Conservation (phyloP, 2,329 filamentous ascomycete genomes). For the Sclerotinia glacialis region DNA sequence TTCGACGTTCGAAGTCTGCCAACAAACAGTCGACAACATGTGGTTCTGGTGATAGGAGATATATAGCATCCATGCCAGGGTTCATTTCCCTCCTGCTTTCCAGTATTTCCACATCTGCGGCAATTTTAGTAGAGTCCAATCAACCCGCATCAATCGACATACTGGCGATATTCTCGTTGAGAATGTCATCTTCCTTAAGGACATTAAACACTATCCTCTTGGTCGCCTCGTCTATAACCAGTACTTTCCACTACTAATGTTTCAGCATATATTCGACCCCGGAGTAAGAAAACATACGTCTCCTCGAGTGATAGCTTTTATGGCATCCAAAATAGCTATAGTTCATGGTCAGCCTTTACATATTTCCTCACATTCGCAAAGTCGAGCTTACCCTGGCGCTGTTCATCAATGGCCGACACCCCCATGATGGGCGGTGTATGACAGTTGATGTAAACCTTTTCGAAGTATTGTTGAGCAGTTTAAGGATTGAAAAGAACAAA, state of each 20-base stretch:
- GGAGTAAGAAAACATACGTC: conserved; percentile 57
- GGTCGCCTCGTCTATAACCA: conserved; percentile 82
- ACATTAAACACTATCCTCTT: conserved; percentile 87
- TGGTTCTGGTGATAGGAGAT: conserved; percentile 79
- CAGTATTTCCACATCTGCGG: conserved; percentile 85
- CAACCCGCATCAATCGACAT: conserved; percentile 25
- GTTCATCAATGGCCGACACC: conserved; percentile 83
- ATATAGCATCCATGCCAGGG: conserved; percentile 90
- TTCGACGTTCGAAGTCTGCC: conserved; percentile 81
- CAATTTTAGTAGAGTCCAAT: conserved; percentile 24
- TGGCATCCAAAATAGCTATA: conserved; percentile 67
- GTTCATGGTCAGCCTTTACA: conserved; percentile 25
- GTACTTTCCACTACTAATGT: conserved; percentile 80
- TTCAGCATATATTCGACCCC: conserved; percentile 25
- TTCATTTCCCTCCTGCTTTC: conserved; percentile 81
- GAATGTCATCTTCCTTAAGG: conserved; percentile 91
- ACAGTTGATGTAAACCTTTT: conserved; percentile 10
- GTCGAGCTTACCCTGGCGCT: conserved; percentile 64
- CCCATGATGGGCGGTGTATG: conserved; percentile 24
- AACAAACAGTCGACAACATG: conserved; percentile 93
- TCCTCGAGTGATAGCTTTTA: conserved; percentile 74
- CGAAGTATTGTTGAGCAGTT: background rate
- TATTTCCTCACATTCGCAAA: background rate
- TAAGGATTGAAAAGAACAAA: background rate
- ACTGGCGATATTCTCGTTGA: conserved; percentile 96